Evolutionary conservation across 768 basidiomycete species (phyloP).

Genomic region (Leccinum sublutescens): DNA sequence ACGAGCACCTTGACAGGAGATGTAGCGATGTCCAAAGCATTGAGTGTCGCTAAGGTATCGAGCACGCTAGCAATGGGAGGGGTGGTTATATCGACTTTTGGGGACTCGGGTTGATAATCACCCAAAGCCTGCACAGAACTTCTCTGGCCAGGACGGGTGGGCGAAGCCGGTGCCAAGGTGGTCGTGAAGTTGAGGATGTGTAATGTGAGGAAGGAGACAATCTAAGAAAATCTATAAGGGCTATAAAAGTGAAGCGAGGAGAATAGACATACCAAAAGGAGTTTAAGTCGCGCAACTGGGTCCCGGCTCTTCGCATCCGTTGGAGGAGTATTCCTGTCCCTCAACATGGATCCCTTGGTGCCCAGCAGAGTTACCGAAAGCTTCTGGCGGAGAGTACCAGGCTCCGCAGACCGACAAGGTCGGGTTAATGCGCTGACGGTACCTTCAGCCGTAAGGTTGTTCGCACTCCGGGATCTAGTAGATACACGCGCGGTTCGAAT

Average conservation of each 20-base stretch:
- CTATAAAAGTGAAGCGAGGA: background rate
- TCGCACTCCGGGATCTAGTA: slow-evolving; percentile 37
- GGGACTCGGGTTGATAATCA: slow-evolving; percentile 28
- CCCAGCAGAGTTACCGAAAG: slow-evolving; percentile 38
- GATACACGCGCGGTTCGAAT: slow-evolving; percentile 61
- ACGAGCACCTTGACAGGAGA: slow-evolving; percentile 47
- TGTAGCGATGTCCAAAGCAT: slow-evolving; percentile 14
- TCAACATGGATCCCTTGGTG: slow-evolving; percentile 50
- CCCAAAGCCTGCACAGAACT: slow-evolving; percentile 10
- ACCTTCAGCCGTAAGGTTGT: slow-evolving; percentile 28
- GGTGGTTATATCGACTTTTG: slow-evolving; percentile 70
- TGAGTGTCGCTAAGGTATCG: slow-evolving; percentile 46
- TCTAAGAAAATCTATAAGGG: slow-evolving; percentile 38
- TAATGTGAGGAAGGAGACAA: slow-evolving; percentile 86
- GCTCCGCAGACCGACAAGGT: slow-evolving; percentile 21
- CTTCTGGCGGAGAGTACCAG: slow-evolving; percentile 18
- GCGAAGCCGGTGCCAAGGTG: slow-evolving; percentile 71
- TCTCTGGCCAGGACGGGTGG: slow-evolving; percentile 42
- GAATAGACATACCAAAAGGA: slow-evolving; percentile 65
- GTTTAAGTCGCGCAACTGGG: slow-evolving; percentile 84
- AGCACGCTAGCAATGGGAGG: slow-evolving; percentile 59
- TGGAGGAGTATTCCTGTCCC: slow-evolving; percentile 39
- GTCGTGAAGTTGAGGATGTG: slow-evolving; percentile 93
- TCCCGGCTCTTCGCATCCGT: slow-evolving; percentile 58
- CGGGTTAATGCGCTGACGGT: slow-evolving; percentile 32